Evolutionary conservation across 164 flowering plant species (phyloP).

Genomic region (Euptelea pleiosperma): DNA sequence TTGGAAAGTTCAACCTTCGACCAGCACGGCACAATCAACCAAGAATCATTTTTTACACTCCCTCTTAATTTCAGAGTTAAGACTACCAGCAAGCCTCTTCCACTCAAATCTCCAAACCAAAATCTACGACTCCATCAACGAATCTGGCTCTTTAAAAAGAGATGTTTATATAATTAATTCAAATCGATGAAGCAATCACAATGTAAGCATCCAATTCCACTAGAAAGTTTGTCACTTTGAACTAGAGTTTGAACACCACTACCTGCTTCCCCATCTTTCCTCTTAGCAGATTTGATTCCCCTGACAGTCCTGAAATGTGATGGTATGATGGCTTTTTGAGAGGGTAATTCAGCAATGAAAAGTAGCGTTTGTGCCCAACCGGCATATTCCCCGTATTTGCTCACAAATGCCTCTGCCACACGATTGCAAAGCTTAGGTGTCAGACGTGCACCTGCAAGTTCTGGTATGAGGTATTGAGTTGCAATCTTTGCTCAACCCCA

Average conservation of each 20-base stretch:
- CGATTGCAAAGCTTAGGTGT: constrained; percentile 66
- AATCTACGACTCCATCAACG: too few species aligned
- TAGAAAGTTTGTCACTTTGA: not conserved
- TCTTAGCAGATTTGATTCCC: constrained; percentile 23
- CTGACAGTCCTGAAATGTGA: constrained; percentile 25
- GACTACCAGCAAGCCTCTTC: too few species aligned
- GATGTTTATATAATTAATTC: too few species aligned
- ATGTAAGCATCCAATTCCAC: not conserved
- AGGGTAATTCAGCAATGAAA: constrained; percentile 83
- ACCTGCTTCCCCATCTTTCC: constrained; percentile 18
- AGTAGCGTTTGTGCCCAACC: constrained; percentile 99
- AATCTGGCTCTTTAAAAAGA: not conserved
- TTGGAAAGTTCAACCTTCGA: not conserved
- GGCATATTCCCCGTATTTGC: constrained; percentile 90
- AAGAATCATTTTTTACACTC: not conserved
- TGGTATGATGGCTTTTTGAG: constrained; percentile 60
- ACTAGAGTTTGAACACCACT: constrained; percentile 3
- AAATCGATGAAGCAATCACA: too few species aligned
- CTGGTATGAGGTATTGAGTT: constrained; percentile 71
- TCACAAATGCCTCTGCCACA: constrained; percentile 91
- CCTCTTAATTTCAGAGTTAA: too few species aligned
- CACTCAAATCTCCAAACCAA: too few species aligned
- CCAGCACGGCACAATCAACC: not conserved
- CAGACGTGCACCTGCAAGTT: constrained; percentile 73
- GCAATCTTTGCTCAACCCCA: constrained; percentile 59